Conservation (phyloP, 2,329 filamentous ascomycete genomes). For the Fusarium sambucinum region DNA sequence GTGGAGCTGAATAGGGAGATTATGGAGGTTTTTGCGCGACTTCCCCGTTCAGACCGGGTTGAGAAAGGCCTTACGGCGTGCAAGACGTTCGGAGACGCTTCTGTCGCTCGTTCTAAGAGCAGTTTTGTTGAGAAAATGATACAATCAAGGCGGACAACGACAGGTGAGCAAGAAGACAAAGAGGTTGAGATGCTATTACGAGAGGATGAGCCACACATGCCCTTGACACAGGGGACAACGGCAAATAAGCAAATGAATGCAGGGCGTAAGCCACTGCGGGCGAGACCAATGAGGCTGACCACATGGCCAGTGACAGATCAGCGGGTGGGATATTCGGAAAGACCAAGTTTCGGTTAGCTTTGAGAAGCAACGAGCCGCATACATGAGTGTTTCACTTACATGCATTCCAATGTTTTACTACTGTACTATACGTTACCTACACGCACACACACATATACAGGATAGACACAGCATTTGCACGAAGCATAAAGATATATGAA, state of each 20-base stretch:
- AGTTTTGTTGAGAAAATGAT: background rate
- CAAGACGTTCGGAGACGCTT: slow-evolving; percentile 14
- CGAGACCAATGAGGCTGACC: slow-evolving; percentile 28
- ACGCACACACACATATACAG: background rate
- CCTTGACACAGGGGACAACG: slow-evolving; percentile 7
- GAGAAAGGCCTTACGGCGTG: slow-evolving; percentile 26
- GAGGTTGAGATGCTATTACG: background rate
- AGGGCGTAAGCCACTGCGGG: slow-evolving; percentile 14
- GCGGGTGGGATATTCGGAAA: slow-evolving; percentile 32
- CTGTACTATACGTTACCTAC: slow-evolving; percentile 2
- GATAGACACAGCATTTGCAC: slow-evolving; percentile 6
- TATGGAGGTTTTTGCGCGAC: slow-evolving; percentile 17
- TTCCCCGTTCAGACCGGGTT: slow-evolving; percentile 11
- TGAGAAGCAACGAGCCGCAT: slow-evolving; percentile 27
- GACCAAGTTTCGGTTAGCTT: slow-evolving; percentile 21
- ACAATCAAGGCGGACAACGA: background rate
- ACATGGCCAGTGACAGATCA: slow-evolving; percentile 37
- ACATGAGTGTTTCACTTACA: slow-evolving; percentile 17
- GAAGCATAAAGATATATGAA: slow-evolving; percentile 17
- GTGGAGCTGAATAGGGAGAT: slow-evolving; percentile 44
- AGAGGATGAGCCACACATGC: slow-evolving; percentile 10
- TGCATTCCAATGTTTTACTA: slow-evolving; percentile 1
- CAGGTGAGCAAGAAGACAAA: slow-evolving; percentile 2
- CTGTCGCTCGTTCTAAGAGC: background rate
- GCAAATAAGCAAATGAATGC: slow-evolving; percentile 23